Percentiles rank a stretch among this genome's conserved stretches.
Conservation (phyloP, 2,329 filamentous ascomycete genomes). For the Hirsutella rhossiliensis region DNA sequence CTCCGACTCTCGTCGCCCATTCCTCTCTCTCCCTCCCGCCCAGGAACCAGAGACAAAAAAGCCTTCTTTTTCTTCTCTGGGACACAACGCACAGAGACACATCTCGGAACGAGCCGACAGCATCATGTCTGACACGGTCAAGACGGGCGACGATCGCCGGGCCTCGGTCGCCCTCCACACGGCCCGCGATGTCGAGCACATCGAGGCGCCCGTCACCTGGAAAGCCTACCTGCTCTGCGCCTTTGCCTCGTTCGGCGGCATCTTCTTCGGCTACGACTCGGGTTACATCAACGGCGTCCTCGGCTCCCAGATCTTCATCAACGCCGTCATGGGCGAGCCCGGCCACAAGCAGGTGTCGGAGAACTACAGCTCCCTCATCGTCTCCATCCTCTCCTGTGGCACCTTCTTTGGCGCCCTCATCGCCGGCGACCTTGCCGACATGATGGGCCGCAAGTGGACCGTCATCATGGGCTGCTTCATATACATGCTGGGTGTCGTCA, state of each 20-base stretch:
- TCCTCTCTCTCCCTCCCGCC: too few species aligned
- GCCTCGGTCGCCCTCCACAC: conserved; percentile 22
- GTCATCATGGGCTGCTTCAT: conserved; percentile 60
- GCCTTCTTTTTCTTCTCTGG: too few species aligned
- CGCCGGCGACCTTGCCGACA: conserved; percentile 66
- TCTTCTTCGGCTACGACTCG: conserved; percentile 71
- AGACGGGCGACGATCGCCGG: conserved; percentile 10
- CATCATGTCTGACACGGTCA: conserved; percentile 12
- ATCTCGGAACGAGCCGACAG: neutral
- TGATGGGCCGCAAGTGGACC: conserved; percentile 60
- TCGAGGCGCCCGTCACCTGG: conserved; percentile 57
- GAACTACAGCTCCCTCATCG: conserved; percentile 44
- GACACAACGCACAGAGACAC: neutral
- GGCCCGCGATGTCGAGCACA: conserved; percentile 40
- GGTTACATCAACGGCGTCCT: conserved; percentile 61
- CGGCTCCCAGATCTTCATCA: conserved; percentile 38
- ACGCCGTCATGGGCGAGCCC: conserved; percentile 31
- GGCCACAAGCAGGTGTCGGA: conserved; percentile 21
- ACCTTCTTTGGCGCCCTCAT: conserved; percentile 72
- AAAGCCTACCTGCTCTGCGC: conserved; percentile 59
- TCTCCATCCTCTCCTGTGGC: conserved; percentile 64
- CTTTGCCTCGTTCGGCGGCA: conserved; percentile 59
- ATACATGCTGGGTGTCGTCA: conserved; percentile 56
- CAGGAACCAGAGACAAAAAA: neutral
- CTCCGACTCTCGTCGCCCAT: too few species aligned